Conservation (phyloP, 306 rosid genomes). For the Glycyrrhiza uralensis region DNA sequence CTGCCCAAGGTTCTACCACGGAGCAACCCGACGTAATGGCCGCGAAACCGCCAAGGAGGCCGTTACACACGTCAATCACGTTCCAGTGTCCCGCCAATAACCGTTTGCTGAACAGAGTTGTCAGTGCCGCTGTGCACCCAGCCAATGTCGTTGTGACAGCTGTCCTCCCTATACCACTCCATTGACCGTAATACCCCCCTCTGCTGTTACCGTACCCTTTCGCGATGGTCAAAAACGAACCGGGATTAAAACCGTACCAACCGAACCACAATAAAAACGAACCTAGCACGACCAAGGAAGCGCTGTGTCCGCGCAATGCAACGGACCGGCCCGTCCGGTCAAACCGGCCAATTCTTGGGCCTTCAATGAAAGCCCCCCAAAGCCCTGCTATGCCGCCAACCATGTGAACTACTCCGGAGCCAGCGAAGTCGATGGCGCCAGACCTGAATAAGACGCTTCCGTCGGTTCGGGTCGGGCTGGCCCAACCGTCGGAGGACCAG, state of each 20-base stretch:
- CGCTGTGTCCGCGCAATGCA: constrained; percentile 63
- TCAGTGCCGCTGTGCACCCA: constrained; percentile 66
- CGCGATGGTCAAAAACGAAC: constrained; percentile 59
- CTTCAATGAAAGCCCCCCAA: constrained; percentile 80
- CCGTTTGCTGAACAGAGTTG: constrained; percentile 63
- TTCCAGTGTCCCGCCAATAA: constrained; percentile 76
- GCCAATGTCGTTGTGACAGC: constrained; percentile 82
- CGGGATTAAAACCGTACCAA: constrained; percentile 87
- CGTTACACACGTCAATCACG: constrained; percentile 75
- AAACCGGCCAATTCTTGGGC: constrained; percentile 77
- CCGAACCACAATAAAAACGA: constrained; percentile 80
- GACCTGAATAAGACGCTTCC: constrained; percentile 40
- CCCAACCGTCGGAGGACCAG: constrained; percentile 78
- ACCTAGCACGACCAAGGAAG: constrained; percentile 66
- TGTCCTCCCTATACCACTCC: constrained; percentile 82
- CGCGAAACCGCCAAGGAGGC: constrained; percentile 70
- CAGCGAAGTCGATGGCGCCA: constrained; percentile 66
- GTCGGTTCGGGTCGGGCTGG: constrained; percentile 36
- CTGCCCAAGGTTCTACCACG: constrained; percentile 81
- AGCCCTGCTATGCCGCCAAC: constrained; percentile 77
- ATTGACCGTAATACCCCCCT: constrained; percentile 57
- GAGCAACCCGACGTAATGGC: constrained; percentile 76
- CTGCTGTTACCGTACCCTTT: constrained; percentile 28
- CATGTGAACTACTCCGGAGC: constrained; percentile 79
- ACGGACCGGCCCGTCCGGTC: constrained; percentile 58